These are phyloP conservation scores for Fusarium subglutinans DNA, from an alignment of 2,329 filamentous ascomycete genomes.

Conservation along the genomic window DNA sequence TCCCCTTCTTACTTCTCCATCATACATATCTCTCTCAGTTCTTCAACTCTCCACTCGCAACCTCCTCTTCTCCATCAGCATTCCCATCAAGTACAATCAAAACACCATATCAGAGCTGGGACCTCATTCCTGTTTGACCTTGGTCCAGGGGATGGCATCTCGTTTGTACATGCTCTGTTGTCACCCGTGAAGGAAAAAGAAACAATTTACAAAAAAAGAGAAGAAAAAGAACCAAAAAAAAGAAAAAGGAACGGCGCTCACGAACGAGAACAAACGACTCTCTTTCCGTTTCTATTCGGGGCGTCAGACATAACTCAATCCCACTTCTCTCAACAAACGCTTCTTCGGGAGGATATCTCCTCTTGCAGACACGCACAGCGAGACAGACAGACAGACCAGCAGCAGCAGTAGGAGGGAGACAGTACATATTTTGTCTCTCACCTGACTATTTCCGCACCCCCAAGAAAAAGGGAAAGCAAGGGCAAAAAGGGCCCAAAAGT, in stretches of 20 bases:
- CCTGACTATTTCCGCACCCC: slow-evolving; percentile 38
- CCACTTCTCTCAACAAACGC: neutral
- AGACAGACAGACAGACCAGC: neutral
- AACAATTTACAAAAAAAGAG: neutral
- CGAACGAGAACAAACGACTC: neutral
- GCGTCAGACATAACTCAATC: neutral
- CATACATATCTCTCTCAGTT: neutral
- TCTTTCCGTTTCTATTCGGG: neutral
- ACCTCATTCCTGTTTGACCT: neutral
- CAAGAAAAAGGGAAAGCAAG: slow-evolving; percentile 16
- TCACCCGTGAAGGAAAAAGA: neutral
- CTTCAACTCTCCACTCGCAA: slow-evolving; percentile 3
- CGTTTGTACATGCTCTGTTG: neutral
- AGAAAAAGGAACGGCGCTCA: neutral
- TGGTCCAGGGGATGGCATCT: neutral
- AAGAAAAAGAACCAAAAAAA: neutral
- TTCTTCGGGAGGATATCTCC: slow-evolving; percentile 5
- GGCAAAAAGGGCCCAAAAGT: slow-evolving; percentile 25
- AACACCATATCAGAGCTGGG: neutral
- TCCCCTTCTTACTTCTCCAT: slow-evolving; percentile 16
- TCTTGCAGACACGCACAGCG: slow-evolving; percentile 15
- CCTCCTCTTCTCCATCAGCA: slow-evolving; percentile 2
- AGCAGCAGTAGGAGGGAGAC: slow-evolving; percentile 11
- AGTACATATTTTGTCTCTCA: slow-evolving; percentile 27
- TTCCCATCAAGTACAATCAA: neutral